These are phyloP conservation scores for Cubamyces lactineus DNA, from an alignment of 768 basidiomycete genomes.

Conservation along the genomic window DNA sequence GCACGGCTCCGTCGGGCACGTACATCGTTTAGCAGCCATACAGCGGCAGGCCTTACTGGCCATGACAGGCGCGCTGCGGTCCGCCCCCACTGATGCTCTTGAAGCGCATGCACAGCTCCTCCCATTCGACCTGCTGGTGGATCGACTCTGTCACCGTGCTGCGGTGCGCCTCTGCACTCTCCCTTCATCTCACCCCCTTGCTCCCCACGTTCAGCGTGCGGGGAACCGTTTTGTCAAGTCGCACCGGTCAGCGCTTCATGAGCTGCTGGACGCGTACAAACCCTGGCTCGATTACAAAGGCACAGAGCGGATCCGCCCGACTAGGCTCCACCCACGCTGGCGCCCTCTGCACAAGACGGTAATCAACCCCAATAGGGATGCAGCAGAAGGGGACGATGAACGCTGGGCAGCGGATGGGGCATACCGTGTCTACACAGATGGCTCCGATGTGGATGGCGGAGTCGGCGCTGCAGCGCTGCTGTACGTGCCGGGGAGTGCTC, in stretches of 20 bases:
- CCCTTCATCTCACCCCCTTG: conserved; percentile 26
- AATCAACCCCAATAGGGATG: conserved; percentile 1
- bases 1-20: conserved; percentile 6
- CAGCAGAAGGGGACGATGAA: conserved; percentile 13
- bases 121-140: conserved; percentile 26
- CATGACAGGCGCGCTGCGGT: conserved; percentile 31
- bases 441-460: conserved; percentile 32
- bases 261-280: conserved; percentile 21
- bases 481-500: conserved; percentile 2
- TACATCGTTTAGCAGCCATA: conserved; percentile 21
- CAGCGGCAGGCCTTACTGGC: conserved; percentile 29
- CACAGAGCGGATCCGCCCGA: conserved; percentile 23
- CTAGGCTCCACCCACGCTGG: conserved; percentile 19
- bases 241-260: conserved; percentile 30
- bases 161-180: conserved; percentile 28
- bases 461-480: conserved; percentile 38
- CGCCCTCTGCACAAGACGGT: neutral
- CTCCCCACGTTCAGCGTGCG: conserved; percentile 10
- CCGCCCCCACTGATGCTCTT: conserved; percentile 29
- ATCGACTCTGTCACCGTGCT: conserved; percentile 17
- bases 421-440: conserved; percentile 33
- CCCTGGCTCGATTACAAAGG: conserved; percentile 22
- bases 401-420: neutral
- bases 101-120: conserved; percentile 28
- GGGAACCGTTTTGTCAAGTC: conserved; percentile 8